These are phyloP conservation scores for Xylaria palmicola DNA, from an alignment of 495 filamentous ascomycete species.

Conservation along the genomic window DNA sequence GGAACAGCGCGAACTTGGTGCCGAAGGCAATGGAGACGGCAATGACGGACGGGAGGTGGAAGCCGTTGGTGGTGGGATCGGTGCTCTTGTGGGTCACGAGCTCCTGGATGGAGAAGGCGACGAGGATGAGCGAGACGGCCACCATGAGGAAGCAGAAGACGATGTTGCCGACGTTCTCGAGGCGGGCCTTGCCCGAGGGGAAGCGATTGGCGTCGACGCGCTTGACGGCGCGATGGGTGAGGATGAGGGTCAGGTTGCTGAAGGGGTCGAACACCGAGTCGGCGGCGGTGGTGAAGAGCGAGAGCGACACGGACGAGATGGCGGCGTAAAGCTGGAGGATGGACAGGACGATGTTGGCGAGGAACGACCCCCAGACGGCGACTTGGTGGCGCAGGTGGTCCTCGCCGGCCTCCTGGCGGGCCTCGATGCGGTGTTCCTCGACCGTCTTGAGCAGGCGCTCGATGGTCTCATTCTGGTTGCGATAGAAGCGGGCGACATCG, in stretches of 20 bases:
- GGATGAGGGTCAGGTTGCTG: conserved; percentile 83
- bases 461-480: conserved; percentile 90
- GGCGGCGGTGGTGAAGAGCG: conserved; percentile 96
- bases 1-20: conserved; percentile 80
- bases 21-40: conserved; percentile 81
- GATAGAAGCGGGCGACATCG: conserved; percentile 82
- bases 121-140: conserved; percentile 83
- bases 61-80: conserved; percentile 50
- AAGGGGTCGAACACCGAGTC: conserved; percentile 95
- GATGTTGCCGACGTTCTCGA: conserved; percentile 96
- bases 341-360: conserved; percentile 77
- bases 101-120: conserved; percentile 78
- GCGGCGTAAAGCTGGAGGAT: conserved; percentile 87
- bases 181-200: conserved; percentile 88
- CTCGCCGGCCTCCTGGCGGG: conserved; percentile 73
- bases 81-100: conserved; percentile 48
- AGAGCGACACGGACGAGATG: conserved; percentile 79
- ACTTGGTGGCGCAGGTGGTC: conserved; percentile 85
- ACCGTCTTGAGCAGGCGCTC: conserved; percentile 88
- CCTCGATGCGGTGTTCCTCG: conserved; percentile 81
- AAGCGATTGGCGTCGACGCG: conserved; percentile 87
- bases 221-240: conserved; percentile 84
- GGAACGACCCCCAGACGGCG: conserved; percentile 86
- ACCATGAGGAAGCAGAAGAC: conserved; percentile 97
- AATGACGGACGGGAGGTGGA: conserved; percentile 83